phyloP scores from a whole-genome alignment of 148 eudicot genomes.

The Vaccinium vitisidaea region DNA sequence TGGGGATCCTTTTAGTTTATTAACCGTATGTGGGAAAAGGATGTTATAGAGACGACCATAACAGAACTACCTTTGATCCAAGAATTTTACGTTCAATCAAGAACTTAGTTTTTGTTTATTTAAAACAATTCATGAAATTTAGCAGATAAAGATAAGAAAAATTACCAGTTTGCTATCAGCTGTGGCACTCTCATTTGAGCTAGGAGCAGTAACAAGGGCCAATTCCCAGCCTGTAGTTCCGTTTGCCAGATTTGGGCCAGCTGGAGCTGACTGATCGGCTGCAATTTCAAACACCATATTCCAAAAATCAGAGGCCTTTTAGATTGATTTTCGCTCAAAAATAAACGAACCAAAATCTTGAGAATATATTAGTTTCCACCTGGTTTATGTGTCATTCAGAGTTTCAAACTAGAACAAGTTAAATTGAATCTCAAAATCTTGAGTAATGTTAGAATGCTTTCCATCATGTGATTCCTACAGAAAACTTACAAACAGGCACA shows the following conservation, averaged over 20 bases:
- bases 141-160: not conserved
- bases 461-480: not conserved
- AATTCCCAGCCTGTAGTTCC: conserved; percentile 93
- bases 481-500: conserved; percentile 72
- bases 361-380: not conserved
- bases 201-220: conserved; percentile 95
- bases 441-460: not conserved
- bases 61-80: not conserved
- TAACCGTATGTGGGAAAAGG: not conserved
- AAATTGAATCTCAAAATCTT: not conserved
- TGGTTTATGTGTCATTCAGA: not conserved
- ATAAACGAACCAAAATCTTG: not conserved
- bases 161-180: conserved; percentile 73
- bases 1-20: not conserved
- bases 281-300: conserved; percentile 8
- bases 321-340: not conserved
- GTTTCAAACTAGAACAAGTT: not conserved
- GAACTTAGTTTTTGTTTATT: not conserved
- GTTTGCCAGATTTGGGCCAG: conserved; percentile 48
- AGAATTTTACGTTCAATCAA: not conserved
- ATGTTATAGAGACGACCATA: not conserved
- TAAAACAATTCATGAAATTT: not conserved
- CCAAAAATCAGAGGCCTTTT: not conserved
- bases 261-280: conserved; percentile 52
- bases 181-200: conserved; percentile 66